These are phyloP conservation scores for Zygotorulaspora florentina DNA, from an alignment of 805 yeast genomes.

Conservation along the genomic window DNA sequence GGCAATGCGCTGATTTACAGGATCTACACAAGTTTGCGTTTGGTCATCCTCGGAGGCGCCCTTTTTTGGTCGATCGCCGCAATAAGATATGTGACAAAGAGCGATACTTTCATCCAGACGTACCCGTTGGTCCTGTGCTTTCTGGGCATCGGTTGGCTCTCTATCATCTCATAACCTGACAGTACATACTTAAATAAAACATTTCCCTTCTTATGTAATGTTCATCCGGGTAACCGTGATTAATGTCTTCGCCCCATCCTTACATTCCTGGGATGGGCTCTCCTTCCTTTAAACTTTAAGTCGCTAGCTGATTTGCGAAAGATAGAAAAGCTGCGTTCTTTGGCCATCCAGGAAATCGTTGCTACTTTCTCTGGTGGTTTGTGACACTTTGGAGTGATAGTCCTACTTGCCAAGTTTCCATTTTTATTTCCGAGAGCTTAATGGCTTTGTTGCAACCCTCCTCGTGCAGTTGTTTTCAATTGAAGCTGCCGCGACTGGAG, in stretches of 20 bases:
- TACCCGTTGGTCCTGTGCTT: slow-evolving; percentile 29
- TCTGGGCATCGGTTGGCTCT: slow-evolving; percentile 28
- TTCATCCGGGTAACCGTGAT: no score
- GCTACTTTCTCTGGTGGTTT: no score
- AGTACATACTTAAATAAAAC: no score
- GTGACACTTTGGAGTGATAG: not conserved
- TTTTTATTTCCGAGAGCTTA: not conserved
- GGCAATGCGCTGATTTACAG: slow-evolving; percentile 16
- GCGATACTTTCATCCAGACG: slow-evolving; percentile 22
- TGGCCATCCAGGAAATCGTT: no score
- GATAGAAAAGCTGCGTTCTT: no score
- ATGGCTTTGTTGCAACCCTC: slow-evolving; percentile 67
- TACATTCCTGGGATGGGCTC: no score
- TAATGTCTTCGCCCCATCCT: no score
- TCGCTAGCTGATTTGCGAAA: no score
- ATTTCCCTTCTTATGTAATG: no score
- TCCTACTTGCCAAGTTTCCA: no score
- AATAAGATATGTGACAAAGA: slow-evolving; percentile 23
- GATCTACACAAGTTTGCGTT: slow-evolving; percentile 15
- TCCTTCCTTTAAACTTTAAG: no score
- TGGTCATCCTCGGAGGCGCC: slow-evolving; percentile 19
- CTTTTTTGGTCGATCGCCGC: slow-evolving; percentile 28
- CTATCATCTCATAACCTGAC: slow-evolving; percentile 13
- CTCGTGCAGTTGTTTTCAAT: slow-evolving; percentile 53
- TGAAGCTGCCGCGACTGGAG: slow-evolving; percentile 49